A percentile compares a stretch with the other conserved stretches of the same genome.
Evolutionary conservation across 495 filamentous ascomycete genomes (phyloP).

Genomic region (Jackrogersella multiformis): DNA sequence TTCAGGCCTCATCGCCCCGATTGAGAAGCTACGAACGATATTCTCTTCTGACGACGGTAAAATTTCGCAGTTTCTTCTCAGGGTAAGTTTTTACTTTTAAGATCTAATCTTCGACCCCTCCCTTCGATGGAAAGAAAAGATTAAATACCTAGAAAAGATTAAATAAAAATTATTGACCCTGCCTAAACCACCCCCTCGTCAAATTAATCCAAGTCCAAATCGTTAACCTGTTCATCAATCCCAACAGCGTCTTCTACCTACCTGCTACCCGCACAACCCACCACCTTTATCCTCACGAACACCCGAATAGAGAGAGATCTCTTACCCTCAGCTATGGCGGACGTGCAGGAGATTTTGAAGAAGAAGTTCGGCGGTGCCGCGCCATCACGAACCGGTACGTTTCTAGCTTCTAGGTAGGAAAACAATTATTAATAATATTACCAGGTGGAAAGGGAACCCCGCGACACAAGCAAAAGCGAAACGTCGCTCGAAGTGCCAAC

Average conservation of each 20-base stretch:
- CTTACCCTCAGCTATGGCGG: conserved; percentile 66
- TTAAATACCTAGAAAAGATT: no score
- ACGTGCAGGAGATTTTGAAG: conserved; percentile 73
- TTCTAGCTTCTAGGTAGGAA: conserved; percentile 2
- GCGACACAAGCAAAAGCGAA: conserved; percentile 97
- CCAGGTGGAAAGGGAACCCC: conserved; percentile 93
- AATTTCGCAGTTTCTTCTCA: conserved; percentile 25
- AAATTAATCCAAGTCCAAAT: no score
- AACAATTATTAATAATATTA: conserved; percentile 25
- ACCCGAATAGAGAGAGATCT: conserved; percentile 1
- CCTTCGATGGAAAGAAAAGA: background rate
- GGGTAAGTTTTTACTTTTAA: conserved; percentile 25
- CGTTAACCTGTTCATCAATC: conserved; percentile 6
- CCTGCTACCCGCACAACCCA: conserved; percentile 6
- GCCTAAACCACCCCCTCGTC: no score
- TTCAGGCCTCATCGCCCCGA: conserved; percentile 40
- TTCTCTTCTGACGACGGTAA: conserved; percentile 30
- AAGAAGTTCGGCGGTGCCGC: conserved; percentile 76
- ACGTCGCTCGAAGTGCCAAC: conserved; percentile 85
- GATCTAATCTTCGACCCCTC: background rate
- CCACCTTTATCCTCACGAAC: conserved; percentile 24
- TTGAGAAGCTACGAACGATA: conserved; percentile 24
- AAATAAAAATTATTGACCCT: no score
- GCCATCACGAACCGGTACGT: conserved; percentile 75
- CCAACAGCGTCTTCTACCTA: conserved; percentile 14